Evolutionary conservation across 305 asterid species (phyloP), one percentile per base, ranked within the genome.

Genomic region (Fraxinus ornus): DNA sequence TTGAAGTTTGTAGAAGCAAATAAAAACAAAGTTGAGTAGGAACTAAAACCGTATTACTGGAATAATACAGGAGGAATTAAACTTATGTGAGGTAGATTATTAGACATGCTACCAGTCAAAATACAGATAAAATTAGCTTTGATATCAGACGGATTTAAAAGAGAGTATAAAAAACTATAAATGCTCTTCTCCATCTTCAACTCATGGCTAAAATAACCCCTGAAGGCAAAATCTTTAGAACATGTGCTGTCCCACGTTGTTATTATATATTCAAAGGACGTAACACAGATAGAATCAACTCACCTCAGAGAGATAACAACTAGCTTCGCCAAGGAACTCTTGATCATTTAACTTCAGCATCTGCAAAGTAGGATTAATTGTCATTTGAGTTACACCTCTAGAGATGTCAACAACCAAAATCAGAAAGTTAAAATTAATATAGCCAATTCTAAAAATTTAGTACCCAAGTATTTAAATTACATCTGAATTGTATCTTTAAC

Each of bases 271-370:
- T 84, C 41, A 21, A 24, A 26, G 64, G 60, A 28, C 47, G 26
- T 32, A 49, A 33, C 33, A 47, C 33, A 57, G 28, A 71, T 73
- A 71, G 78, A 89, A 76, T 55, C 78, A 66, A 80, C 90, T 80
- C 78, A 92, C 97, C 94, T 94, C 92, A 76, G 97, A 92, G 82
- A 94, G 91, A 85, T 78, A 90, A 88, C 97, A 93, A 39, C 82
- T 92, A 78, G 90, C 89, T 94, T 94, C 97, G 79, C 98, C 97
- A 33, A 93, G 95, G 84, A 89, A 94, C 87, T 94, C 98, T 90
- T 94, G 98, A 85, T 91, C 93, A 60, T 91, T 81, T 83, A 92
- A 83, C 75, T 90, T 88, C 86, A 94, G 90, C 74, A 28, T 85
- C 97, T 91, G 91, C 84, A 90, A 86, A 55, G 52, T 80, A 76